Conservation (phyloP, 2,329 filamentous ascomycete genomes). For the Penicillium sp. region DNA sequence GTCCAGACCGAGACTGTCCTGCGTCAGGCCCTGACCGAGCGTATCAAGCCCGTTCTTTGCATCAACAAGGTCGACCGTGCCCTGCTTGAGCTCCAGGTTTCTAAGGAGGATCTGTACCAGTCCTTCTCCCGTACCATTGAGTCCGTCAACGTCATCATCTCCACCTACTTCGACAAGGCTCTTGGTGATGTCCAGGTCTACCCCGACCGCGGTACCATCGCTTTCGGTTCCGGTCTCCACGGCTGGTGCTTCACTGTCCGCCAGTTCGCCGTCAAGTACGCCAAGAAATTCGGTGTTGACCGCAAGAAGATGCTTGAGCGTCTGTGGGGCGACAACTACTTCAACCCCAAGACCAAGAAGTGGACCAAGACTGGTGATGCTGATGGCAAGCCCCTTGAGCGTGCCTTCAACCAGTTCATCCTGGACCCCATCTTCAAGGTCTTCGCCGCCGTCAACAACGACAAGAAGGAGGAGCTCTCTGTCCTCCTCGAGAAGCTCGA, state of each 20-base stretch:
- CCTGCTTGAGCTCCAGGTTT: slow-evolving; percentile 97
- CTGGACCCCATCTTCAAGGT: slow-evolving; percentile 99
- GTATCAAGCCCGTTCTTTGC: slow-evolving; percentile 99
- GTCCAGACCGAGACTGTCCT: slow-evolving; percentile 99
- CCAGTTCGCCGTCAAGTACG: slow-evolving; percentile 93
- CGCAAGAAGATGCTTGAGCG: slow-evolving; percentile 99
- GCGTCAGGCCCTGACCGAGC: slow-evolving; percentile 98
- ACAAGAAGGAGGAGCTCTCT: slow-evolving; percentile 91
- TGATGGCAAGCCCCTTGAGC: slow-evolving; percentile 90
- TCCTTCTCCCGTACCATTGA: slow-evolving; percentile 99
- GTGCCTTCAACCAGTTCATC: slow-evolving; percentile 99
- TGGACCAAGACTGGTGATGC: slow-evolving; percentile 87
- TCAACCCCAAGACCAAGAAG: slow-evolving; percentile 99
- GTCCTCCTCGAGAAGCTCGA: slow-evolving; percentile 89
- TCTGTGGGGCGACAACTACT: slow-evolving; percentile 99
- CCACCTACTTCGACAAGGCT: slow-evolving; percentile 96
- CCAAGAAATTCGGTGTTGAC: slow-evolving; percentile 99
- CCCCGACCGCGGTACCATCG: slow-evolving; percentile 95
- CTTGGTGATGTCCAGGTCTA: slow-evolving; percentile 99
- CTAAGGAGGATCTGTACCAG: slow-evolving; percentile 99
- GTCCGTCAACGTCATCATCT: slow-evolving; percentile 99
- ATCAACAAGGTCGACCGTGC: slow-evolving; percentile 99
- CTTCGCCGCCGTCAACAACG: slow-evolving; percentile 95
- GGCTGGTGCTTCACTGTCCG: slow-evolving; percentile 99
- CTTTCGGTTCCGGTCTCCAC: slow-evolving; percentile 99